Conservation (phyloP, 2,329 filamentous ascomycete species). For the Colletotrichum sp. region DNA sequence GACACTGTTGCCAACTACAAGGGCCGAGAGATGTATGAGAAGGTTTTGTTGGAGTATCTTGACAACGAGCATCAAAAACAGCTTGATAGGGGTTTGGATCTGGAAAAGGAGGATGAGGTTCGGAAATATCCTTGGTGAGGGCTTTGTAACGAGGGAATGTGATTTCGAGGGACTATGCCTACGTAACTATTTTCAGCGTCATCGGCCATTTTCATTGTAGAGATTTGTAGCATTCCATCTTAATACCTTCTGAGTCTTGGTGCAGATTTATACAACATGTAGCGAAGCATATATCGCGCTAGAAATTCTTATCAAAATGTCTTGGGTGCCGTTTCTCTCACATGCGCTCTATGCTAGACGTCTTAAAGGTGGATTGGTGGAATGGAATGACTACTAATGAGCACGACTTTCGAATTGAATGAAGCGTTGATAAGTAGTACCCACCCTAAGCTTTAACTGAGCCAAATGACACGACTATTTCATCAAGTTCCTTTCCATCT, state of each 20-base stretch:
- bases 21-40: constrained; percentile 74
- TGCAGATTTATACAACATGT: neutral
- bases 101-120: constrained; percentile 64
- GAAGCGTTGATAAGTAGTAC: neutral
- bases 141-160: rapidly evolving
- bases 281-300: neutral
- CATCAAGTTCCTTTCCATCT: neutral
- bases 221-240: neutral
- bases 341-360: rapidly evolving
- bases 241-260: neutral
- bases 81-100: constrained; percentile 67
- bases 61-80: constrained; percentile 78
- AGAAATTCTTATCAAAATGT: neutral
- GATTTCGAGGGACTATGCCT: neutral
- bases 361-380: rapidly evolving
- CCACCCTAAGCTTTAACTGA: neutral
- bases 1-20: constrained; percentile 80
- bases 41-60: constrained; percentile 77
- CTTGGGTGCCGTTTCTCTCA: neutral
- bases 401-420: neutral
- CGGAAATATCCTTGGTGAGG: constrained; percentile 64
- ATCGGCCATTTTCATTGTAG: neutral
- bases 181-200: neutral
- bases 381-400: neutral
- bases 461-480: rapidly evolving